Conservation (phyloP, 768 basidiomycete species). For the Leucocoprinus birnbaumii region DNA sequence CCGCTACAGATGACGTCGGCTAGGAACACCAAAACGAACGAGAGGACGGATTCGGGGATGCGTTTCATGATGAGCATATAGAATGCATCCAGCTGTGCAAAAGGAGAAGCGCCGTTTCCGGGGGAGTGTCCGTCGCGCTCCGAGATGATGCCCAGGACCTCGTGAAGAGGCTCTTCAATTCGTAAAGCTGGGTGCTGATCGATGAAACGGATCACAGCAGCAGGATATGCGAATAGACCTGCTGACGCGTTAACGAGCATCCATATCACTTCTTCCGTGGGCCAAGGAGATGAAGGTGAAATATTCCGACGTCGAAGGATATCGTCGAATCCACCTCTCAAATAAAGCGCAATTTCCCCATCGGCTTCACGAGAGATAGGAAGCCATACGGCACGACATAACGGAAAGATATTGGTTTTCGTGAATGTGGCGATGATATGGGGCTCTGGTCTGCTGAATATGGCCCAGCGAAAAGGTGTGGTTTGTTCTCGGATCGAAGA, state of each 20-base stretch:
- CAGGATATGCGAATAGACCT: conserved; percentile 23
- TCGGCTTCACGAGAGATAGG: neutral
- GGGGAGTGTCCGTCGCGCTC: neutral
- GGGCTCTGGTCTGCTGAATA: neutral
- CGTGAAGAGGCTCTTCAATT: neutral
- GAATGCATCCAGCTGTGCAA: conserved; percentile 14
- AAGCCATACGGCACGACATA: neutral
- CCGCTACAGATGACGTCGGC: neutral
- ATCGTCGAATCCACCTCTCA: neutral
- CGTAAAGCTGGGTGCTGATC: conserved; percentile 12
- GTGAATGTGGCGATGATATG: neutral
- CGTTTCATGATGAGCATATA: conserved; percentile 12
- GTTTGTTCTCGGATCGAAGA: neutral
- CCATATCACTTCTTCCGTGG: conserved; percentile 7
- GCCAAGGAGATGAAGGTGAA: conserved; percentile 7
- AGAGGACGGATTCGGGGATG: neutral
- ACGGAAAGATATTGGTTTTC: neutral
- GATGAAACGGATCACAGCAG: conserved; percentile 24
- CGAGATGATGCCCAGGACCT: neutral
- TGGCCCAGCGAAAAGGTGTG: neutral
- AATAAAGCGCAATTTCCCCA: conserved; percentile 7
- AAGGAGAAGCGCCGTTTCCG: neutral
- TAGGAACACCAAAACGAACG: neutral
- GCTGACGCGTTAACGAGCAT: conserved; percentile 18
- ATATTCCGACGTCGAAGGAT: conserved; percentile 2